A percentile compares a stretch with the other conserved stretches of the same genome.
These are phyloP conservation scores for Rhinocladiella similis DNA, from an alignment of 2,329 filamentous ascomycete species.

Conservation along the genomic window DNA sequence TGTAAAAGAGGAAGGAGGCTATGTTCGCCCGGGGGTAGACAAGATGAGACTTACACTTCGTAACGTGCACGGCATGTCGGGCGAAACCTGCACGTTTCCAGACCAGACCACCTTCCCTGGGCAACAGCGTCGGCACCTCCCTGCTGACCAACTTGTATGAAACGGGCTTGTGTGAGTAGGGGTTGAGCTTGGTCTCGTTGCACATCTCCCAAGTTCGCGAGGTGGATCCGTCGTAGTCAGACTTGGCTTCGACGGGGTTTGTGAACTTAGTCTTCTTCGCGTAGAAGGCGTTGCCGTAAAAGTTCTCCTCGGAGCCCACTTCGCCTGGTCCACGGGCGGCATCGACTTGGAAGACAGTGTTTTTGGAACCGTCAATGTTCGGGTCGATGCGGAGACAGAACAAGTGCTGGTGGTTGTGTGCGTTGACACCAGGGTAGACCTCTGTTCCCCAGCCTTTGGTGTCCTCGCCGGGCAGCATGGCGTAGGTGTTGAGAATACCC, in stretches of 20 bases:
- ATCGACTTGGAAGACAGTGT: slow-evolving; percentile 83
- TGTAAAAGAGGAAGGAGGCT: slow-evolving; percentile 21
- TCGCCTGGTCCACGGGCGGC: slow-evolving; percentile 69
- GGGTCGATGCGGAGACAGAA: slow-evolving; percentile 88
- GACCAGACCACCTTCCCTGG: slow-evolving; percentile 77
- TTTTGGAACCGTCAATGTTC: slow-evolving; percentile 80
- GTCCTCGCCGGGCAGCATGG: slow-evolving; percentile 77
- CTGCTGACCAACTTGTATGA: slow-evolving; percentile 88
- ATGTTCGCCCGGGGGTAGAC: no score
- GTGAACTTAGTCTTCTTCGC: slow-evolving; percentile 78
- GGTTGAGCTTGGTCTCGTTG: slow-evolving; percentile 81
- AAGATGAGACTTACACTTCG: slow-evolving; percentile 66
- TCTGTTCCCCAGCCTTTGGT: slow-evolving; percentile 86
- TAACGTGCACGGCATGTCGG: slow-evolving; percentile 83
- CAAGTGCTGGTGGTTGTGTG: slow-evolving; percentile 93
- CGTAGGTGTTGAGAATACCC: slow-evolving; percentile 89
- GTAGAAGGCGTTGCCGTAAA: slow-evolving; percentile 87
- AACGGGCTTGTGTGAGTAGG: slow-evolving; percentile 79
- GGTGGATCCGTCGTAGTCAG: slow-evolving; percentile 78
- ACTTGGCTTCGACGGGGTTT: slow-evolving; percentile 67
- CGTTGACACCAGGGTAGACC: slow-evolving; percentile 87
- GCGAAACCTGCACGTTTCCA: slow-evolving; percentile 91
- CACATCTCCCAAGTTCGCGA: slow-evolving; percentile 87
- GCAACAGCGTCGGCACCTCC: slow-evolving; percentile 75
- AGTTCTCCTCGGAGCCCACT: slow-evolving; percentile 79